Conservation (phyloP, 2,329 filamentous ascomycete species). For the Diaporthe humulicola region DNA sequence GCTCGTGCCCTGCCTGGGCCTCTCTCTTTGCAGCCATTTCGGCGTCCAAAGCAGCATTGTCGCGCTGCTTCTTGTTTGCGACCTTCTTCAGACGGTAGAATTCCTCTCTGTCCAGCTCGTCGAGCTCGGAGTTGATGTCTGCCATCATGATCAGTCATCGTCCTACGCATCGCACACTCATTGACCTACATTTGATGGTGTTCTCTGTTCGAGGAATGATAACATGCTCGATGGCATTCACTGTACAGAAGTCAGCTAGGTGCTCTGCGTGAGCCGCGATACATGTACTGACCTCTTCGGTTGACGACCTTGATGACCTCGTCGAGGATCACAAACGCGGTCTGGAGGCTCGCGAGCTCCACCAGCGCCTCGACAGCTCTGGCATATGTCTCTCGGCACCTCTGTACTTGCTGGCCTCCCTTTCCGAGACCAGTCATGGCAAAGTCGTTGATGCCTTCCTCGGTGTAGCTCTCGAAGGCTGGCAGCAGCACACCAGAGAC, state of each 20-base stretch:
- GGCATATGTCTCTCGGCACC: conserved; percentile 95
- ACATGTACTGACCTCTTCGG: conserved; percentile 78
- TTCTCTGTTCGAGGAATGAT: conserved; percentile 99
- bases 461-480: conserved; percentile 90
- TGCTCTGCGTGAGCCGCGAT: not conserved
- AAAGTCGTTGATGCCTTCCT: conserved; percentile 94
- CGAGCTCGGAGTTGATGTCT: conserved; percentile 98
- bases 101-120: conserved; percentile 97
- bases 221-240: conserved; percentile 96
- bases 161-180: not conserved
- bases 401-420: conserved; percentile 96
- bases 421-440: conserved; percentile 95
- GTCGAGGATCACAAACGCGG: conserved; percentile 96
- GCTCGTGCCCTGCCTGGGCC: conserved; percentile 56
- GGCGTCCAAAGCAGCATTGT: conserved; percentile 78
- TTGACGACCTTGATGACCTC: conserved; percentile 99
- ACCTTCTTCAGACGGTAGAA: conserved; percentile 99
- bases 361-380: conserved; percentile 96
- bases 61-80: conserved; percentile 85
- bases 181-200: conserved; percentile 89
- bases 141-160: conserved; percentile 28
- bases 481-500: conserved; percentile 96
- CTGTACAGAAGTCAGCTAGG: conserved; percentile 60
- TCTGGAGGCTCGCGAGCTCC: conserved; percentile 95
- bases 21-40: conserved; percentile 82